Base-by-base conservation (phyloP, 495 filamentous ascomycete genomes). In the Talaromyces liani region DNA sequence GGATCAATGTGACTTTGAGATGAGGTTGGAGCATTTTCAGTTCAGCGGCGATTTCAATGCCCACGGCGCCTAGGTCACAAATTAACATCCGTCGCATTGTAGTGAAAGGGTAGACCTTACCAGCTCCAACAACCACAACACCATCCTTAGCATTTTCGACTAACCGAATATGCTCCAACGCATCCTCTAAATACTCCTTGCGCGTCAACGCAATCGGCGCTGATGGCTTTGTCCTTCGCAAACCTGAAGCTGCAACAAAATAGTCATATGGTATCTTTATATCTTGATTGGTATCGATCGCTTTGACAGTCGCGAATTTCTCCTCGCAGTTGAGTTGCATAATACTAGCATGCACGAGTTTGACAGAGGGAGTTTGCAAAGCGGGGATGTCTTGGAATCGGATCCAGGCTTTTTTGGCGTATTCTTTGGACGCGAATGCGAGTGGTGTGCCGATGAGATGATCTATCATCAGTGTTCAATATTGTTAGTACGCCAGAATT, bases 11-110 rank as follows among this genome's bases (percentile, higher is more conserved):
- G 22, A 91, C 80, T 39, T 80, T 78, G 45, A 84, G 71, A 2
- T 77, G 47, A 0, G 88, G 87, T n/a, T 84, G 72, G 9, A 84
- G 70, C 10, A 78, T 68, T 68, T 87, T 88, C 53, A 89, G 68
- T 71, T 91, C 88, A 10, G 85, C 80, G 0, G 88, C 86, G 77
- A 90, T 87, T 67, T 91, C 88, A 51, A 90, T 82, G 9, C 88
- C 88, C 3, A 90, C 88, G 8, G 88, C 88, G 16, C 87, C 87
- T 76, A 65, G 12, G 33, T 16, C 76, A 75, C 76, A 63, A 78
- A 25, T 33, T 16, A 22, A 3, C 27, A 59, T 59, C 14, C 36
- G 4, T 4, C 36, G 16, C 36, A 41, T 2, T 9, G 4, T 27
- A 27, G 27, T 27, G 2, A 27, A 12, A 10, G 6, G 9, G 10